Conservation (phyloP, 2,329 filamentous ascomycete genomes). For the Ascochyta koolunga region DNA sequence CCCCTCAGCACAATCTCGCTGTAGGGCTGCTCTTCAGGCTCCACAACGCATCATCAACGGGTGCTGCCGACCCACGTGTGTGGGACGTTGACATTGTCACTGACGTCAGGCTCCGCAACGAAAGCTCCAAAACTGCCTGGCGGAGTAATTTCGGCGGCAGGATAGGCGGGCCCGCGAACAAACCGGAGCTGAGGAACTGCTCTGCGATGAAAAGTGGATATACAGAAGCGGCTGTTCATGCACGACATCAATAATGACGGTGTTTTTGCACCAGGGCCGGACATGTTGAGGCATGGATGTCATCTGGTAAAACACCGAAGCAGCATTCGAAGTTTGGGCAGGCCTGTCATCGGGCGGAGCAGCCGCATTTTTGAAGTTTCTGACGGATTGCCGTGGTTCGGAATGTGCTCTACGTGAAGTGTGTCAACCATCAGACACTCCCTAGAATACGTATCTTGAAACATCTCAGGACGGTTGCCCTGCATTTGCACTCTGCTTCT, state of each 20-base stretch:
- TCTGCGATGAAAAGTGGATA: slow-evolving; percentile 16
- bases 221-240: slow-evolving; percentile 10
- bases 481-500: slow-evolving; percentile 15
- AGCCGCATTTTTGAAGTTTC: neutral
- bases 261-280: neutral
- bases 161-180: slow-evolving; percentile 14
- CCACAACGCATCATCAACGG: slow-evolving; percentile 13
- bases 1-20: slow-evolving; percentile 10
- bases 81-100: slow-evolving; percentile 1
- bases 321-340: slow-evolving; percentile 6
- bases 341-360: slow-evolving; percentile 4
- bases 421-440: neutral
- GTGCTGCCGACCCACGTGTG: slow-evolving; percentile 16
- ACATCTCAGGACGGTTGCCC: slow-evolving; percentile 9
- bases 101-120: slow-evolving; percentile 12
- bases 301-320: slow-evolving; percentile 5
- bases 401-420: slow-evolving; percentile 1
- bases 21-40: neutral
- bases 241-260: slow-evolving; percentile 13
- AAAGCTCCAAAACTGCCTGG: slow-evolving; percentile 6
- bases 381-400: neutral
- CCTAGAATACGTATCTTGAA: neutral
- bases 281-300: neutral
- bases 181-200: slow-evolving; percentile 18
- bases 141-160: slow-evolving; percentile 6